These are phyloP conservation scores for Backusella liffmaniae DNA, from an alignment of 192 early-diverging fungal species.

Conservation along the genomic window DNA sequence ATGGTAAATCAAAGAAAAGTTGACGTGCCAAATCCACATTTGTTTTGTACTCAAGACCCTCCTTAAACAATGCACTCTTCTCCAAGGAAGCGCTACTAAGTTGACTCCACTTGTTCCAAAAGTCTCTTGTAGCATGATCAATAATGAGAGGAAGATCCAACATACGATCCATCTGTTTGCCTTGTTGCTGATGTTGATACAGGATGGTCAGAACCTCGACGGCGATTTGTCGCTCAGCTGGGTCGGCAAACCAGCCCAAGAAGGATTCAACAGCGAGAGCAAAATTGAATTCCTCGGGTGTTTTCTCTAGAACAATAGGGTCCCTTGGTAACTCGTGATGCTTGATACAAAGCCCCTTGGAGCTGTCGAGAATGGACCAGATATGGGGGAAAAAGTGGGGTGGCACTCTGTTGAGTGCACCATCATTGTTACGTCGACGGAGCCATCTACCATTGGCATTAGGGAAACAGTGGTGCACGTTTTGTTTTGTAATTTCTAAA, in stretches of 20 bases:
- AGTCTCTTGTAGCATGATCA: conserved; percentile 58
- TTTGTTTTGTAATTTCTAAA: conserved; percentile 43
- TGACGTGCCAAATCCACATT: conserved; percentile 60
- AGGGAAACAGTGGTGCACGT: conserved; percentile 44
- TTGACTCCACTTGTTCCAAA: conserved; percentile 68
- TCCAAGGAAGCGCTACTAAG: conserved; percentile 30
- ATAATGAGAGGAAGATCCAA: conserved; percentile 64
- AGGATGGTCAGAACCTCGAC: conserved; percentile 73
- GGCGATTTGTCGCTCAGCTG: conserved; percentile 76
- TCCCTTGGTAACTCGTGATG: conserved; percentile 61
- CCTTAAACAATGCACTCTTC: not conserved
- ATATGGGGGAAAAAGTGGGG: conserved; percentile 74
- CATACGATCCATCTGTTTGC: conserved; percentile 59
- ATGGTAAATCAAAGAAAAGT: conserved; percentile 78
- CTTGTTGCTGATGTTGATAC: conserved; percentile 60
- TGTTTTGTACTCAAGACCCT: conserved; percentile 48
- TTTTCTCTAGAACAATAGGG: conserved; percentile 78
- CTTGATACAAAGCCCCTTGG: conserved; percentile 58
- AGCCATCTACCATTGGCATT: conserved; percentile 62
- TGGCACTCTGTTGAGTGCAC: conserved; percentile 79
- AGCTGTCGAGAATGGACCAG: conserved; percentile 64
- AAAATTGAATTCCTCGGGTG: conserved; percentile 84
- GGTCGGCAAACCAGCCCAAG: conserved; percentile 67
- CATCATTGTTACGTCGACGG: conserved; percentile 77
- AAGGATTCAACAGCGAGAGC: conserved; percentile 72